Evolutionary conservation across 495 filamentous ascomycete species (phyloP).

Genomic region (Corynascus novoguineensis): DNA sequence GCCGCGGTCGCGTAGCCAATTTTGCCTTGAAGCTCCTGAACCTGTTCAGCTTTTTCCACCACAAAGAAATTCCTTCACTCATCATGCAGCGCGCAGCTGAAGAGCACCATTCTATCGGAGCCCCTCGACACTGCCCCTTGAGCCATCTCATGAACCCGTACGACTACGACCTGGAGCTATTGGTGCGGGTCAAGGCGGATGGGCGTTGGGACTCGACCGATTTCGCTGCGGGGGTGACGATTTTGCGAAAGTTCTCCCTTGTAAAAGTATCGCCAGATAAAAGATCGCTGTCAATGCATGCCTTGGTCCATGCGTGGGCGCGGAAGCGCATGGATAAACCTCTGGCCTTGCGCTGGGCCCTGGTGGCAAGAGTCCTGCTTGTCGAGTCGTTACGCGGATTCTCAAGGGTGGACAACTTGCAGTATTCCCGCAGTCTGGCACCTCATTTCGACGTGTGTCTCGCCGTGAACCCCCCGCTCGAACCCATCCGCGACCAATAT

Average conservation of each 20-base stretch:
- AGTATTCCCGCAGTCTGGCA: not conserved
- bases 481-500: not conserved
- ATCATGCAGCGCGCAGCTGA: not conserved
- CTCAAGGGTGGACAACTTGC: not conserved
- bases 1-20: not conserved
- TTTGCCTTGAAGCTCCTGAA: conserved; percentile 17
- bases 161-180: conserved; percentile 1
- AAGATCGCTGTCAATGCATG: conserved; percentile 17
- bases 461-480: not conserved
- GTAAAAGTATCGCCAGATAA: not conserved
- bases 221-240: not conserved
- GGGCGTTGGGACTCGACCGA: not conserved
- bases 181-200: conserved; percentile 5
- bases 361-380: conserved; percentile 1
- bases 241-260: conserved; percentile 19
- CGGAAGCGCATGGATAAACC: conserved; percentile 7
- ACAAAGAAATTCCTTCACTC: conserved; percentile 11
- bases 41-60: conserved; percentile 20
- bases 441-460: not conserved
- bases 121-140: not conserved
- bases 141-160: not conserved
- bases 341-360: not conserved
- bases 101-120: not conserved
- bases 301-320: conserved; percentile 22
- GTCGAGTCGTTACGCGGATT: conserved; percentile 1